These are phyloP conservation scores for Globisporangium apiculatum DNA, from an alignment of 352 stramenopile species.

Conservation along the genomic window DNA sequence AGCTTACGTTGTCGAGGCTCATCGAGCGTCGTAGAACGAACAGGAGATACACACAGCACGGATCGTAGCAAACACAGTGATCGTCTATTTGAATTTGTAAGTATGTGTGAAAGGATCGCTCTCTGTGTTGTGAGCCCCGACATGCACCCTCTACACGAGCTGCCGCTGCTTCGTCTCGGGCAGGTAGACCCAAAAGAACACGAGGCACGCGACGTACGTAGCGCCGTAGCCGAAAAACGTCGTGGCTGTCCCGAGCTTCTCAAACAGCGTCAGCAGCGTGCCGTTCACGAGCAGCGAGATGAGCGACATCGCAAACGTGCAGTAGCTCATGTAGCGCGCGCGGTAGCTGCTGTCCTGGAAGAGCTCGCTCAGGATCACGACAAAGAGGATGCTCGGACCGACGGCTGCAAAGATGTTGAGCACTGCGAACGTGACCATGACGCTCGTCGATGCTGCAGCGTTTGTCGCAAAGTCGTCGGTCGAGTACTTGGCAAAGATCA, in stretches of 20 bases:
- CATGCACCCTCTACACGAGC: conserved; percentile 26
- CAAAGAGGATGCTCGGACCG: conserved; percentile 72
- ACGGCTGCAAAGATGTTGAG: conserved; percentile 74
- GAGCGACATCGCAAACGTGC: conserved; percentile 84
- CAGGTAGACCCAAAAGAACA: conserved; percentile 62
- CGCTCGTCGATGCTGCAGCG: conserved; percentile 30
- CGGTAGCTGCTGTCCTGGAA: conserved; percentile 80
- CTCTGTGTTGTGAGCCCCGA: background rate
- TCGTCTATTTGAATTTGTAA: background rate
- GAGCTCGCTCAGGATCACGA: conserved; percentile 81
- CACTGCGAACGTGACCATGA: conserved; percentile 61
- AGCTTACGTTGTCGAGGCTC: no score
- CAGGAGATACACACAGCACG: background rate
- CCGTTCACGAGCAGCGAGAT: conserved; percentile 81
- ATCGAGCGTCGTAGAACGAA: no score
- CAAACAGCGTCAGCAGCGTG: conserved; percentile 71
- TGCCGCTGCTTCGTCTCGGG: conserved; percentile 77
- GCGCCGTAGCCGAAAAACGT: conserved; percentile 65
- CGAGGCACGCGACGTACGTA: conserved; percentile 61
- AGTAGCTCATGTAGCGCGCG: conserved; percentile 85
- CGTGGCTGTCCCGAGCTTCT: conserved; percentile 46
- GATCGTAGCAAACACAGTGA: background rate
- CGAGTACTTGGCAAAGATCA: conserved; percentile 62
- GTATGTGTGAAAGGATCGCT: no score
- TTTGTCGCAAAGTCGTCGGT: conserved; percentile 52